Evolutionary conservation across 352 stramenopile genomes (phyloP).

Genomic region (Pythium volutum): DNA sequence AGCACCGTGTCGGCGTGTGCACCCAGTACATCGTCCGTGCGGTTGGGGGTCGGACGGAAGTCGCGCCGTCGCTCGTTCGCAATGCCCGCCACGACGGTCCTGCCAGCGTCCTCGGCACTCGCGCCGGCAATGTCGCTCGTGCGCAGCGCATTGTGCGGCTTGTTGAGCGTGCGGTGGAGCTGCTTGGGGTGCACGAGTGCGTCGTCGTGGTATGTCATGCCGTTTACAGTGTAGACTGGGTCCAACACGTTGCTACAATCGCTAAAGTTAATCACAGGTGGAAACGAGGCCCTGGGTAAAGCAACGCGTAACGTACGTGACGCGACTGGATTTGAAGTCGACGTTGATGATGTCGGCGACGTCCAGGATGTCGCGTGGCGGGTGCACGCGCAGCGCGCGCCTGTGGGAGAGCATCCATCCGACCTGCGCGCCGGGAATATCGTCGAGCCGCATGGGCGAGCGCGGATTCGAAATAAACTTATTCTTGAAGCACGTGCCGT

Average conservation of each 20-base stretch:
- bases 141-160: constrained; percentile 45
- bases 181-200: constrained; percentile 38
- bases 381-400: constrained; percentile 41
- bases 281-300: neutral
- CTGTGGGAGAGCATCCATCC: constrained; percentile 61
- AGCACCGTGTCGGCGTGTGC: constrained; percentile 59
- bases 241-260: constrained; percentile 57
- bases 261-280: no score
- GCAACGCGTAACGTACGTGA: constrained; percentile 42
- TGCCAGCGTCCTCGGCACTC: constrained; percentile 45
- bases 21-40: constrained; percentile 57
- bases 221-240: constrained; percentile 72
- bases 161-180: constrained; percentile 50
- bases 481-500: constrained; percentile 48
- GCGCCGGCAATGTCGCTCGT: constrained; percentile 67
- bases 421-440: constrained; percentile 49
- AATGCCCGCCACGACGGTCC: constrained; percentile 56
- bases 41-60: constrained; percentile 58
- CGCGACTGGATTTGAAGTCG: constrained; percentile 64
- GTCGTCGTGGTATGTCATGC: constrained; percentile 53
- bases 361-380: constrained; percentile 60
- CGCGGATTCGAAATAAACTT: constrained; percentile 44
- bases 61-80: constrained; percentile 50
- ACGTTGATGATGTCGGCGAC: constrained; percentile 67
- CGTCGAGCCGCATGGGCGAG: constrained; percentile 48